These are phyloP conservation scores for Hsuehochloa calcarea DNA, from an alignment of 176 grass and related monocot genomes.

Conservation along the genomic window DNA sequence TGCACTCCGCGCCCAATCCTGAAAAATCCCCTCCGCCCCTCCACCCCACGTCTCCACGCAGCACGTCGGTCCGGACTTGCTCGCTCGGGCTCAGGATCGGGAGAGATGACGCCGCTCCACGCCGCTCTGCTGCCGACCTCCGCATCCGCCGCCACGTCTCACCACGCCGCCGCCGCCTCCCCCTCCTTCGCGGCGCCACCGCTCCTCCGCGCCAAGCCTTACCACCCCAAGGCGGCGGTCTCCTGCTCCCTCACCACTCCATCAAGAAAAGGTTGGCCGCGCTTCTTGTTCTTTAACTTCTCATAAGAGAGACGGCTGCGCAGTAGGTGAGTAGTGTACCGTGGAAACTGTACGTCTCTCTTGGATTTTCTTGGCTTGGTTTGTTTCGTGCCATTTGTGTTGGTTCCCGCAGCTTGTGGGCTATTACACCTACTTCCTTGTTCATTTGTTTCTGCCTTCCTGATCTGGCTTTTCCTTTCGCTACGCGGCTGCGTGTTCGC, in stretches of 20 bases:
- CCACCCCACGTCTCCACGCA: constrained; percentile 6
- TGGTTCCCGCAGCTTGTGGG: background rate
- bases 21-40: constrained; percentile 40
- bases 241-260: constrained; percentile 37
- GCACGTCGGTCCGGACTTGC: background rate
- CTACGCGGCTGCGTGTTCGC: background rate
- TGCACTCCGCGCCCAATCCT: constrained; percentile 47
- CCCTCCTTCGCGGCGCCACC: background rate
- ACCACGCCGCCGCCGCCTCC: constrained; percentile 14
- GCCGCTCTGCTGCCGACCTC: constrained; percentile 28
- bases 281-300: background rate
- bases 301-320: background rate
- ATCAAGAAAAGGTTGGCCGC: constrained; percentile 31
- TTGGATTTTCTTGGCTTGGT: background rate
- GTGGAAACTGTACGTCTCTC: background rate
- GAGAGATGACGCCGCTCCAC: constrained; percentile 44
- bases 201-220: constrained; percentile 8
- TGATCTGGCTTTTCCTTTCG: background rate
- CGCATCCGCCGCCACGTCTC: background rate
- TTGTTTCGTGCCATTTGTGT: background rate
- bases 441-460: background rate
- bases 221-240: background rate
- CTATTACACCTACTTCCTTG: background rate
- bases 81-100: background rate
- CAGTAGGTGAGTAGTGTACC: background rate